Evolutionary conservation across 306 rosid species (phyloP).

Genomic region (Oxytropis ochrocephala): DNA sequence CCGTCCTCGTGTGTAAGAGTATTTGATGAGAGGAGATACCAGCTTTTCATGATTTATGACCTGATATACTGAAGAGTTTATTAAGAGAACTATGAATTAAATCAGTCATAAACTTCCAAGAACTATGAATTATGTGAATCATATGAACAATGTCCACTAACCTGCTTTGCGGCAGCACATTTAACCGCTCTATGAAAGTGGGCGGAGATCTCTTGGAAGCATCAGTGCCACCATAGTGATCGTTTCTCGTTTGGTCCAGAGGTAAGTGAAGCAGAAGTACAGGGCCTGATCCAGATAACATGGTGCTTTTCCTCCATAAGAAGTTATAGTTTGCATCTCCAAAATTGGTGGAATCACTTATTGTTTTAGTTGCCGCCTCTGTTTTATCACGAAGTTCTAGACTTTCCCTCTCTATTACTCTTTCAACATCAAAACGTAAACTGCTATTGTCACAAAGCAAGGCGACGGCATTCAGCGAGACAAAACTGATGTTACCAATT

Average conservation of each 20-base stretch:
- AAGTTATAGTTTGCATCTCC: conserved; percentile 22
- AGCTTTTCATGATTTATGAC: background rate
- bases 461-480: conserved; percentile 56
- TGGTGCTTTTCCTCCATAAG: conserved; percentile 34
- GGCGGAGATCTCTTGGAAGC: conserved; percentile 5
- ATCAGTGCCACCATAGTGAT: conserved; percentile 9
- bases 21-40: background rate
- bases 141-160: conserved; percentile 23
- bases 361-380: background rate
- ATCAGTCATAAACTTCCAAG: background rate
- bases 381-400: conserved; percentile 29
- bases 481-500: conserved; percentile 51
- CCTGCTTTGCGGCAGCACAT: conserved; percentile 33
- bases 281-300: conserved; percentile 54
- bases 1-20: background rate
- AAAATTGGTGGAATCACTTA: background rate
- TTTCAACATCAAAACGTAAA: conserved; percentile 60
- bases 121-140: background rate
- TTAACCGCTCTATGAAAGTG: conserved; percentile 14
- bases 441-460: conserved; percentile 46
- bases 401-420: conserved; percentile 54
- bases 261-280: conserved; percentile 62
- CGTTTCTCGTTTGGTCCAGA: conserved; percentile 18
- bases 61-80: background rate
- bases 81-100: background rate